Evolutionary conservation across 129 eudicot genomes (phyloP).

Genomic region (Apium graveolens): DNA sequence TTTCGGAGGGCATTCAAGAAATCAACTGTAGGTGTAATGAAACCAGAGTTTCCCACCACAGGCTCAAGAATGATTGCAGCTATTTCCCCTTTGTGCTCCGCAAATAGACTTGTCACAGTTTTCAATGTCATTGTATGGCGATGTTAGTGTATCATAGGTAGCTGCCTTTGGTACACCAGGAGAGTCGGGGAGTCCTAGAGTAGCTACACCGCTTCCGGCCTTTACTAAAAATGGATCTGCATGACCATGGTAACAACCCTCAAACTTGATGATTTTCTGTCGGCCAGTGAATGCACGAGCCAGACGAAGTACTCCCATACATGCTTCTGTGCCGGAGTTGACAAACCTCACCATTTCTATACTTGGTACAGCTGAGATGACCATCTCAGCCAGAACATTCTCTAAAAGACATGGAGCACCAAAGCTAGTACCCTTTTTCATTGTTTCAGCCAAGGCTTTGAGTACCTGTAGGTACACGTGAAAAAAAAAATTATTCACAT

Average conservation of each 20-base stretch:
- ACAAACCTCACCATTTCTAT: conserved; percentile 95
- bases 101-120: conserved; percentile 45
- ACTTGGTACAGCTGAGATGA: conserved; percentile 83
- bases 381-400: conserved; percentile 68
- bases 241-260: conserved; percentile 95
- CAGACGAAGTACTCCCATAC: conserved; percentile 86
- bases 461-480: conserved; percentile 49
- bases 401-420: conserved; percentile 99
- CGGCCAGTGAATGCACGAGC: conserved; percentile 87
- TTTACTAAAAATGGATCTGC: conserved; percentile 84
- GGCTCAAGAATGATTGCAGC: conserved; percentile 88
- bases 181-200: conserved; percentile 86
- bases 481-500: conserved; percentile 1
- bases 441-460: conserved; percentile 85
- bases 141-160: conserved; percentile 51
- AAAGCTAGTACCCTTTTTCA: conserved; percentile 98
- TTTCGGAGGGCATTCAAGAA: conserved; percentile 46
- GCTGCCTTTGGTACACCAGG: conserved; percentile 88
- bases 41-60: conserved; percentile 88
- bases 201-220: conserved; percentile 96
- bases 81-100: conserved; percentile 64
- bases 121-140: conserved; percentile 69
- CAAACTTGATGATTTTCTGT: conserved; percentile 61
- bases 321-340: conserved; percentile 94
- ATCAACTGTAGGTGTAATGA: conserved; percentile 66